Evolutionary conservation across 2,329 filamentous ascomycete species (phyloP), one percentile per base, ranked within the genome.

Genomic region (Orbilia blumenaviensis): DNA sequence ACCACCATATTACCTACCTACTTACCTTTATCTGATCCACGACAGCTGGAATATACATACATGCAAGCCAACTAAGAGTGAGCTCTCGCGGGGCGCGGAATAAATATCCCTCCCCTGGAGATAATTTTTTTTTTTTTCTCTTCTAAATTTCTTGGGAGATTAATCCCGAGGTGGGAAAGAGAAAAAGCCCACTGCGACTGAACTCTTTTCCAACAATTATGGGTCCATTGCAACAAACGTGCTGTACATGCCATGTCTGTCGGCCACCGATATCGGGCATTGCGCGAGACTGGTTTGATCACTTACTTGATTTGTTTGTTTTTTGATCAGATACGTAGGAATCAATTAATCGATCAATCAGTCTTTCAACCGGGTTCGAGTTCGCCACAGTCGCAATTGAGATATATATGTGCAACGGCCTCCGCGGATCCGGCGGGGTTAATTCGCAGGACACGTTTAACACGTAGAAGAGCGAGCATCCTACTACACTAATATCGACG

Each of bases 351-450:
- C 16, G 62, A 52, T 18, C n/a, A n/a, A n/a, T n/a, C n/a, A n/a
- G 14, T 23, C 18, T 18, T 48, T 25, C 50, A 23, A 44, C 12
- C n/a, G 29, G 16, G 42, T 50, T 44, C 29, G n/a, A 6, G 34
- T 54, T 34, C n/a, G n/a, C n/a, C n/a, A n/a, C n/a, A n/a, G n/a
- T 46, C 18, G 27, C 25, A 54, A 34, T 34, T 54, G 27, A 10
- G 29, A 38, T n/a, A n/a, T n/a, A n/a, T n/a, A n/a, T 56, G 25
- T 56, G 18, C 27, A 58, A 25, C 66, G 66, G 66, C 10, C 66
- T 46, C 66, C 66, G 56, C 38, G 46, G 46, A 56, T 54, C 66
- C 58, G 66, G 23, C 48, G 52, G 32, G 32, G 52, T 34, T 12
- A 12, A 32, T 18, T 27, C 16, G 12, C 18, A 18, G 23, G 41